Evolutionary conservation across 257 asterid species (phyloP).

Genomic region (Avicennia marina): DNA sequence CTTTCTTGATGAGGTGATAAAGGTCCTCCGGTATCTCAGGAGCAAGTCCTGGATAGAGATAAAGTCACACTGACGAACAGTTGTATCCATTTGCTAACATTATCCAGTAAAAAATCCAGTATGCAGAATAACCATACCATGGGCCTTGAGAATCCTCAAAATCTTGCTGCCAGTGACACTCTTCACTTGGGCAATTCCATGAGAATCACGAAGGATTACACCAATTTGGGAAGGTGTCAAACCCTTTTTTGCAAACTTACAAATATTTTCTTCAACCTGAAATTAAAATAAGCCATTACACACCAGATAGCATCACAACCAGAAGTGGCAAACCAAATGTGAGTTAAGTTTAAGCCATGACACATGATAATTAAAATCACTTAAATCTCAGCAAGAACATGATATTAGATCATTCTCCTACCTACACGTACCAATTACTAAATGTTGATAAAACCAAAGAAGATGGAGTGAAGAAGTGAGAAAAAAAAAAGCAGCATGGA

Average conservation of each 20-base stretch:
- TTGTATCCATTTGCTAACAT: too few species aligned
- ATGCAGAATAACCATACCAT: conserved; percentile 14
- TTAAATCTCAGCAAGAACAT: too few species aligned
- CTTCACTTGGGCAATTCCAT: conserved; percentile 70
- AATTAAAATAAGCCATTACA: not conserved
- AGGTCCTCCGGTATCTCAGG: conserved; percentile 38
- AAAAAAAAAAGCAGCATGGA: too few species aligned
- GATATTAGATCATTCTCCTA: too few species aligned
- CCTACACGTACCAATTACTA: too few species aligned
- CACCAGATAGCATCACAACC: not conserved
- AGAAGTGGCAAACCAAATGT: too few species aligned
- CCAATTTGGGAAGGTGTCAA: conserved; percentile 70
- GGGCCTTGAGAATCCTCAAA: conserved; percentile 56
- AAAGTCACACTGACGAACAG: not conserved
- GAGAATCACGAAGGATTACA: conserved; percentile 72
- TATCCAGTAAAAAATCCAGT: not conserved
- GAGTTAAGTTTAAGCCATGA: too few species aligned
- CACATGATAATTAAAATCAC: too few species aligned
- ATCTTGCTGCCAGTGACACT: conserved; percentile 69
- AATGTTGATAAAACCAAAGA: too few species aligned
- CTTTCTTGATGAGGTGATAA: conserved; percentile 40
- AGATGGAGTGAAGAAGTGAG: too few species aligned
- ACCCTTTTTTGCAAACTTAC: conserved; percentile 67
- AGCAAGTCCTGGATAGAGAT: conserved; percentile 29
- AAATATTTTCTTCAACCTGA: conserved; percentile 60